Percentiles rank a stretch among this genome's conserved stretches.
These are phyloP conservation scores for Cryphonectria parasitica DNA, from an alignment of 2,329 filamentous ascomycete species.

Conservation along the genomic window DNA sequence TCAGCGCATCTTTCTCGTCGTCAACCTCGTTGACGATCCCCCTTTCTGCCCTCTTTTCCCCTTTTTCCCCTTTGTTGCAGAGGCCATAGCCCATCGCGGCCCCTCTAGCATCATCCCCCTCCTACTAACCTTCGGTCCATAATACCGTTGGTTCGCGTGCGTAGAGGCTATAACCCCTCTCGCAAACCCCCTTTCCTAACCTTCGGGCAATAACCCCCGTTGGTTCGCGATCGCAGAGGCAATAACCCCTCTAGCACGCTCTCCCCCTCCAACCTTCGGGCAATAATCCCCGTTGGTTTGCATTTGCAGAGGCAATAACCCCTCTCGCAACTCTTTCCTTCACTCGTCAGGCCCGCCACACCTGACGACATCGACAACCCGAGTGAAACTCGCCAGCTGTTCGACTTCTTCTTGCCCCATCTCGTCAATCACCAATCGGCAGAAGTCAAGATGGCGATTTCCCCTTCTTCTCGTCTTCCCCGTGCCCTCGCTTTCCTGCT, in stretches of 20 bases:
- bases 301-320: background rate
- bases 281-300: slow-evolving; percentile 2
- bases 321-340: background rate
- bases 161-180: background rate
- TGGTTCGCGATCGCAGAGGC: background rate
- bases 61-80: background rate
- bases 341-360: slow-evolving; percentile 6
- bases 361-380: background rate
- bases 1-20: background rate
- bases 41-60: too few species aligned
- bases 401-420: background rate
- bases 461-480: background rate
- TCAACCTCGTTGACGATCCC: background rate
- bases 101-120: background rate
- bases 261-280: background rate
- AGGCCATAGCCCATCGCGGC: background rate
- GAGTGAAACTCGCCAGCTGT: background rate
- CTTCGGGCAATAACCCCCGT: slow-evolving; percentile 8
- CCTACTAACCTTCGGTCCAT: background rate
- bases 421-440: background rate
- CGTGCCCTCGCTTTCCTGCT: background rate
- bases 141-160: background rate
- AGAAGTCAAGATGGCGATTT: background rate
- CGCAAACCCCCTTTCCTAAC: background rate
- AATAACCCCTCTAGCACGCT: background rate